phyloP scores from a whole-genome alignment of 495 filamentous ascomycete species.

The Xylaria castorea region DNA sequence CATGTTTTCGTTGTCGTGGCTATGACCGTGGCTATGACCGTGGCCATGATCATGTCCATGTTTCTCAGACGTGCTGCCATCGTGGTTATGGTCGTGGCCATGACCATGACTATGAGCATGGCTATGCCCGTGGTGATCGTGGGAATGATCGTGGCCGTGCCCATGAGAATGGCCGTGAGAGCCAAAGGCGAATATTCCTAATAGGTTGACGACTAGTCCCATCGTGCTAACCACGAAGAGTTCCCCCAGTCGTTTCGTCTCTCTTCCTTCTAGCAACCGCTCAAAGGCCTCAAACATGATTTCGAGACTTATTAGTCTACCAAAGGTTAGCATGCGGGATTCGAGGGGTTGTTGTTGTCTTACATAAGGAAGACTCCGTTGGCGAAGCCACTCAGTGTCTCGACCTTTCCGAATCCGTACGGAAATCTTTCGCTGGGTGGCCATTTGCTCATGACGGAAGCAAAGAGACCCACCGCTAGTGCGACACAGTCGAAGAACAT shows the following conservation, averaged over 20 bases:
- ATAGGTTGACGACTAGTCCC: conserved; percentile 86
- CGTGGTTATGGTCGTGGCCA: conserved; percentile 77
- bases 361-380: conserved; percentile 97
- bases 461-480: conserved; percentile 86
- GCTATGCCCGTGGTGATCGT: conserved; percentile 42
- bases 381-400: conserved; percentile 93
- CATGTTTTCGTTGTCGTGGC: conserved; percentile 97
- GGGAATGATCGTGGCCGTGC: conserved; percentile 56
- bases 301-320: conserved; percentile 91
- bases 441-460: conserved; percentile 98
- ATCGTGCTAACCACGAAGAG: conserved; percentile 84
- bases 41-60: conserved; percentile 48
- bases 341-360: not conserved
- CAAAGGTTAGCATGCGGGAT: conserved; percentile 7
- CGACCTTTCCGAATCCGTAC: conserved; percentile 96
- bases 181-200: conserved; percentile 87
- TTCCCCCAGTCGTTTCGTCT: conserved; percentile 85
- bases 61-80: not conserved
- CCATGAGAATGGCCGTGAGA: conserved; percentile 76
- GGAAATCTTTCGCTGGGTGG: conserved; percentile 86
- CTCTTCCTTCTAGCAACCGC: conserved; percentile 76
- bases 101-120: conserved; percentile 40
- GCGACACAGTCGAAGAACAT: conserved; percentile 99
- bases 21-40: conserved; percentile 43
- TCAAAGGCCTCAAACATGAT: conserved; percentile 96